Conservation (phyloP, 495 filamentous ascomycete genomes). For the Lasiosphaeria ovina region DNA sequence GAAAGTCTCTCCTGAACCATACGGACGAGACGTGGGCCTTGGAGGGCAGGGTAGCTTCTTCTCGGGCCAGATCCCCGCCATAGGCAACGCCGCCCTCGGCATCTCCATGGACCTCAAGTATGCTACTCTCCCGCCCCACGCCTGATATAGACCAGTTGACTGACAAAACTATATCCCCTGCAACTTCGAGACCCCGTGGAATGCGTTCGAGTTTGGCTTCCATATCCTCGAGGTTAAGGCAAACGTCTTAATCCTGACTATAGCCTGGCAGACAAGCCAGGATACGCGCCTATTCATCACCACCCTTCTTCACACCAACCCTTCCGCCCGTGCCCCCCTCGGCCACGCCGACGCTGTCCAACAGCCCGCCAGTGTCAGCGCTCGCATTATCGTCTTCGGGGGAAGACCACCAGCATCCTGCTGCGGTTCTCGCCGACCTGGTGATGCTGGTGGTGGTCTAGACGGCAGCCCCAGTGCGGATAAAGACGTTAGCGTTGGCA, state of each 20-base stretch:
- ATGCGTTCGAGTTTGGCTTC: constrained; percentile 81
- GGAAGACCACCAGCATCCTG: no score
- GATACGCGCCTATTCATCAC: constrained; percentile 45
- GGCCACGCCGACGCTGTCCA: not conserved
- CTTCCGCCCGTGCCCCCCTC: not conserved
- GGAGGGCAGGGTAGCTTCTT: constrained; percentile 66
- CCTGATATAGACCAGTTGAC: no score
- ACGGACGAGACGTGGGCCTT: constrained; percentile 70
- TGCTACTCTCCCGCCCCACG: constrained; percentile 10
- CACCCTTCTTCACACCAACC: not conserved
- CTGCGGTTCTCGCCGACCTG: no score
- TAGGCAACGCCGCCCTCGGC: constrained; percentile 67
- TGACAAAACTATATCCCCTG: constrained; percentile 58
- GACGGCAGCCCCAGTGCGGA: no score
- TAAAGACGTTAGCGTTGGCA: no score
- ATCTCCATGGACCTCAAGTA: constrained; percentile 79
- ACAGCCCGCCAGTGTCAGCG: constrained; percentile 1
- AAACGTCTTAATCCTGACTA: constrained; percentile 73
- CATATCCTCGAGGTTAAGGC: constrained; percentile 64
- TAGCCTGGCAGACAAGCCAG: constrained; percentile 80
- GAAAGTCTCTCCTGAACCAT: constrained; percentile 84
- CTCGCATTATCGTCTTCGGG: not conserved
- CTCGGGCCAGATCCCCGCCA: constrained; percentile 44
- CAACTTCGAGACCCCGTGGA: constrained; percentile 72
- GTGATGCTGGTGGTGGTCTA: no score